Evolutionary conservation across 495 filamentous ascomycete genomes (phyloP).

Genomic region (Penicillium canariense): DNA sequence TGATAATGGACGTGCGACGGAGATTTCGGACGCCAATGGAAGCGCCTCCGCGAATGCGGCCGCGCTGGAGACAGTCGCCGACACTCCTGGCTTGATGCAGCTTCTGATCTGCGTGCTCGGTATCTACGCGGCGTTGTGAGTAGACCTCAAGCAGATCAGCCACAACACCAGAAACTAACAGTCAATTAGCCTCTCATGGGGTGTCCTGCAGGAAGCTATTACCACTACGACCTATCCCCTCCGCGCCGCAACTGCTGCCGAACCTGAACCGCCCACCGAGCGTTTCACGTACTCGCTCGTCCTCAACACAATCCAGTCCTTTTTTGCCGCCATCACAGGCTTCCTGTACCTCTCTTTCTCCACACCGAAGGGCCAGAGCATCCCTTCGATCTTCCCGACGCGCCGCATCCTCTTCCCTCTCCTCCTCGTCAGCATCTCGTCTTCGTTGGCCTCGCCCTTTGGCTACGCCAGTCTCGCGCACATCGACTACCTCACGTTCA

Average conservation of each 20-base stretch:
- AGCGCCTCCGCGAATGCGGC: conserved; percentile 24
- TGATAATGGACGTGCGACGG: conserved; percentile 25
- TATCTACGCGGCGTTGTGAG: conserved; percentile 95
- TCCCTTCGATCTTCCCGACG: conserved; percentile 72
- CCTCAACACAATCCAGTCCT: conserved; percentile 92
- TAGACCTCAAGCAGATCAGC: conserved; percentile 8
- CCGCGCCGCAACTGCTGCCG: conserved; percentile 34
- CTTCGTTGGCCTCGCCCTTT: conserved; percentile 86
- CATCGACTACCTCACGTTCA: conserved; percentile 98
- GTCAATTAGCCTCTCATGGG: conserved; percentile 80
- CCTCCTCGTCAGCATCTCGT: conserved; percentile 79
- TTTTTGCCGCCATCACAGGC: conserved; percentile 79
- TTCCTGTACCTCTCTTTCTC: conserved; percentile 74
- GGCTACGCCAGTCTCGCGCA: conserved; percentile 91
- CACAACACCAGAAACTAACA: conserved; percentile 14
- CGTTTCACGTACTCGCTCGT: conserved; percentile 91
- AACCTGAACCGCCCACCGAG: conserved; percentile 55
- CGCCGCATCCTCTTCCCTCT: conserved; percentile 72
- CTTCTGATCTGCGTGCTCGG: conserved; percentile 84
- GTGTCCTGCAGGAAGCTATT: conserved; percentile 93
- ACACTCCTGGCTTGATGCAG: conserved; percentile 59
- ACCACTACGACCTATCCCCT: conserved; percentile 82
- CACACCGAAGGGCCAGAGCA: conserved; percentile 52
- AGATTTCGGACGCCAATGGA: conserved; percentile 37
- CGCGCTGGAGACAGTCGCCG: conserved; percentile 29